These are phyloP conservation scores for Solanum rostratum DNA, from an alignment of 257 asterid genomes.

Conservation along the genomic window DNA sequence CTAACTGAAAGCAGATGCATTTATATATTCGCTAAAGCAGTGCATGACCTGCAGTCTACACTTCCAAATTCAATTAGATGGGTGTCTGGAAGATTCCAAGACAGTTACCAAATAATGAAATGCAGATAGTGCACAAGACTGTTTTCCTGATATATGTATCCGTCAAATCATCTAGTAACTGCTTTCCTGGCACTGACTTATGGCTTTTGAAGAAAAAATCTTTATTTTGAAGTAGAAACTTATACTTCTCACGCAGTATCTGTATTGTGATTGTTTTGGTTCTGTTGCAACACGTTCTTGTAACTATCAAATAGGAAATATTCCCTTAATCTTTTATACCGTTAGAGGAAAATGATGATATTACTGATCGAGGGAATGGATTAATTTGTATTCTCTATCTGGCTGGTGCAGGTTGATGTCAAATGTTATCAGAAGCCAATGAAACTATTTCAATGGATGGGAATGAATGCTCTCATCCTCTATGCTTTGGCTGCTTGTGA, in stretches of 20 bases:
- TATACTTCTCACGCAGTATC: not conserved
- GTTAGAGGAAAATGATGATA: not conserved
- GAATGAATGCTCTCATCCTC: slow-evolving; percentile 79
- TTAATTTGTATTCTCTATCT: not conserved
- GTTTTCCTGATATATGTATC: not conserved
- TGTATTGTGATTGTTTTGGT: not conserved
- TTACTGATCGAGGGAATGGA: not conserved
- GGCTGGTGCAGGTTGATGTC: slow-evolving; percentile 55
- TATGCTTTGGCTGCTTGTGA: slow-evolving; percentile 91
- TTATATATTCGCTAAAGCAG: not conserved
- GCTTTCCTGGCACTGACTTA: not conserved
- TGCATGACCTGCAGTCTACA: not conserved
- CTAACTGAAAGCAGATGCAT: not conserved
- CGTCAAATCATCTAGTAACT: not conserved
- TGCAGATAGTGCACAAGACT: not conserved
- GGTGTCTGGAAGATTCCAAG: not conserved
- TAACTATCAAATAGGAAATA: not conserved
- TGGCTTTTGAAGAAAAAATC: not conserved
- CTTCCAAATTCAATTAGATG: not conserved
- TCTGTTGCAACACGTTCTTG: not conserved
- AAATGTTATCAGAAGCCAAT: slow-evolving; percentile 51
- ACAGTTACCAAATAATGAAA: not conserved
- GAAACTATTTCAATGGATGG: slow-evolving; percentile 81
- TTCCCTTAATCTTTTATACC: not conserved
- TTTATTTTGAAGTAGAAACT: not conserved